A percentile compares a stretch with the other conserved stretches of the same genome.
These are phyloP conservation scores for Dacryopinax primogenitus DNA, from an alignment of 768 basidiomycete genomes.

Conservation along the genomic window DNA sequence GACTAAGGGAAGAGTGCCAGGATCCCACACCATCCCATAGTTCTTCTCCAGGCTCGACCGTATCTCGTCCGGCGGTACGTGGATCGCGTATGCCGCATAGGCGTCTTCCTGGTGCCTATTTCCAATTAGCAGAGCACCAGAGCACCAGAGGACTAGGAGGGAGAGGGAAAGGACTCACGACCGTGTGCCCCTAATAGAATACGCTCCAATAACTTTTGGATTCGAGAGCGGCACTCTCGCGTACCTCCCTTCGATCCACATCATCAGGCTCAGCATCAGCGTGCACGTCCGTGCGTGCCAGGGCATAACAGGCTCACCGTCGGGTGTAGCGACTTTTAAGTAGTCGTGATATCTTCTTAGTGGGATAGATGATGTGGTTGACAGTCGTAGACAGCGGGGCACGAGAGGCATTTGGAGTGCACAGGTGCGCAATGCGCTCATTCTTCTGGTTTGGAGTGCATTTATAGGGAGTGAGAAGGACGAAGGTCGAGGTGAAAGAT, in stretches of 20 bases:
- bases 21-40: slow-evolving; percentile 61
- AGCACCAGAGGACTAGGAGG: neutral
- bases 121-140: neutral
- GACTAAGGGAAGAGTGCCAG: slow-evolving; percentile 29
- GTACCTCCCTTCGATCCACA: slow-evolving; percentile 11
- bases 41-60: slow-evolving; percentile 46
- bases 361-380: neutral
- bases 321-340: neutral
- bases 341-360: neutral
- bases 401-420: too few species aligned
- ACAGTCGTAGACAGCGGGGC: neutral
- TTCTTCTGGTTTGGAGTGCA: too few species aligned
- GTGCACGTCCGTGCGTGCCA: slow-evolving; percentile 9
- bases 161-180: slow-evolving; percentile 32
- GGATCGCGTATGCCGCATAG: slow-evolving; percentile 60
- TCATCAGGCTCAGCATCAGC: neutral
- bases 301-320: neutral
- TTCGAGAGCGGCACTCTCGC: slow-evolving; percentile 55
- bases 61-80: slow-evolving; percentile 64
- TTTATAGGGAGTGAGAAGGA: too few species aligned
- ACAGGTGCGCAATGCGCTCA: too few species aligned
- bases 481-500: too few species aligned
- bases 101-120: slow-evolving; percentile 83
- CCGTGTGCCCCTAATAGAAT: slow-evolving; percentile 62
- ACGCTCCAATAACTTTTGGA: slow-evolving; percentile 61